Percentiles rank a stretch among this genome's conserved stretches.
These are phyloP conservation scores for Xylaria arbuscula DNA, from an alignment of 2,329 filamentous ascomycete species.

Conservation along the genomic window DNA sequence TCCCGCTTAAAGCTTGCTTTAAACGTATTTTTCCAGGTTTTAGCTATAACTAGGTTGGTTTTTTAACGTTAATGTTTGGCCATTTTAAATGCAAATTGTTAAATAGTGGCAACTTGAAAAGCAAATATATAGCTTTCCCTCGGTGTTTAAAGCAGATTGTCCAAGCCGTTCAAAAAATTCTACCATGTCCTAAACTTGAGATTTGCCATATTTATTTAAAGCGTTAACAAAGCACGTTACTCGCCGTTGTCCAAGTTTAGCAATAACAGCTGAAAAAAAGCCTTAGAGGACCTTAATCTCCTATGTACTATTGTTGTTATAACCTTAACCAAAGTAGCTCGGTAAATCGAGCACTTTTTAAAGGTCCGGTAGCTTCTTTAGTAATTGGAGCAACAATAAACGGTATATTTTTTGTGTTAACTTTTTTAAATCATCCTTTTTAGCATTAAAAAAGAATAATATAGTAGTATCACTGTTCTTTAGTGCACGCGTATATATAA, in stretches of 20 bases:
- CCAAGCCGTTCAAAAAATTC: conserved; percentile 56
- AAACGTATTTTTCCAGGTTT: conserved; percentile 33
- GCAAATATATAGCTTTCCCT: conserved; percentile 51
- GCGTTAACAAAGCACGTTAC: conserved; percentile 50
- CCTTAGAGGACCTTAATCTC: conserved; percentile 4
- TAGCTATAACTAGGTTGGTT: conserved; percentile 29
- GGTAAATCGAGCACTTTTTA: conserved; percentile 42
- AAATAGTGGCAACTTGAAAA: conserved; percentile 55
- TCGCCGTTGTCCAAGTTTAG: conserved; percentile 20
- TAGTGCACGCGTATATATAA: conserved; percentile 41
- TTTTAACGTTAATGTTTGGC: conserved; percentile 28
- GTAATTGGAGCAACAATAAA: conserved; percentile 60
- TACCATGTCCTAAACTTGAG: conserved; percentile 57
- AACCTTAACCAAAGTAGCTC: neutral
- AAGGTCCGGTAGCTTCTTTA: conserved; percentile 52
- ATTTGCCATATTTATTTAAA: conserved; percentile 60
- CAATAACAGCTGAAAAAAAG: conserved; percentile 33
- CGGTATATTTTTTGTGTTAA: conserved; percentile 62
- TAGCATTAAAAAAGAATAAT: conserved; percentile 63
- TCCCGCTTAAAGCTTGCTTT: conserved; percentile 25
- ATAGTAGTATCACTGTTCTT: conserved; percentile 34
- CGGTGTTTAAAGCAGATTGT: conserved; percentile 39
- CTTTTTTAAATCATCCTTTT: conserved; percentile 58
- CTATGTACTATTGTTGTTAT: neutral
- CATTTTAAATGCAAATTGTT: conserved; percentile 50